A percentile compares a stretch with the other conserved stretches of the same genome.
phyloP scores from a whole-genome alignment of 2,329 filamentous ascomycete species.

The Malbranchea cinnamomea region DNA sequence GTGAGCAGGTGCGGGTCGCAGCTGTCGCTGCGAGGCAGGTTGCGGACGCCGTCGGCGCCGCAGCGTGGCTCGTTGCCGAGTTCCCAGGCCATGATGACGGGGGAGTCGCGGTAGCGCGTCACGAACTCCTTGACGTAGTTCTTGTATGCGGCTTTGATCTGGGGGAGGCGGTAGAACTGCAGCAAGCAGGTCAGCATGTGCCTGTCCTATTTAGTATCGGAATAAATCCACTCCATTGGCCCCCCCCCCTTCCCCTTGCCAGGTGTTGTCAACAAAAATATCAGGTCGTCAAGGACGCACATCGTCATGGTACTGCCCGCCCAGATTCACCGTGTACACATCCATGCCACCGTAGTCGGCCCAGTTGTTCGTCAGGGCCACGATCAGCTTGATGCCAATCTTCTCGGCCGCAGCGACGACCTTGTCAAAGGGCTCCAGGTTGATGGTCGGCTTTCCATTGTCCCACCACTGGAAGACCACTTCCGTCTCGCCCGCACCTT shows the following conservation, averaged over 20 bases:
- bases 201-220: too few species aligned
- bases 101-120: constrained; percentile 32
- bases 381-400: constrained; percentile 37
- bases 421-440: constrained; percentile 34
- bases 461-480: constrained; percentile 34
- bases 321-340: constrained; percentile 38
- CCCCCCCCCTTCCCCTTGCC: too few species aligned
- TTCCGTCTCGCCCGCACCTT: constrained; percentile 18
- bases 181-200: constrained; percentile 13
- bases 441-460: constrained; percentile 33
- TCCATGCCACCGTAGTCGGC: constrained; percentile 47
- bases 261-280: too few species aligned
- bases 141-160: constrained; percentile 37
- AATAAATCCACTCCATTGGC: too few species aligned
- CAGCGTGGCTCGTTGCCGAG: constrained; percentile 35
- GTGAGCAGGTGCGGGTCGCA: constrained; percentile 27
- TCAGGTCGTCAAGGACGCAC: constrained; percentile 1
- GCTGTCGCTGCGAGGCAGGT: constrained; percentile 2
- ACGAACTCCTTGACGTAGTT: constrained; percentile 37
- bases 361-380: constrained; percentile 45
- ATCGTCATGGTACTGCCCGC: constrained; percentile 4
- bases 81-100: constrained; percentile 41
- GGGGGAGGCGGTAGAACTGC: constrained; percentile 33
- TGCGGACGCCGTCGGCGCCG: constrained; percentile 5
- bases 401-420: constrained; percentile 37